Percentiles rank a stretch among this genome's conserved stretches.
Conservation (phyloP, 495 filamentous ascomycete genomes). For the Penicillium crystallinum region DNA sequence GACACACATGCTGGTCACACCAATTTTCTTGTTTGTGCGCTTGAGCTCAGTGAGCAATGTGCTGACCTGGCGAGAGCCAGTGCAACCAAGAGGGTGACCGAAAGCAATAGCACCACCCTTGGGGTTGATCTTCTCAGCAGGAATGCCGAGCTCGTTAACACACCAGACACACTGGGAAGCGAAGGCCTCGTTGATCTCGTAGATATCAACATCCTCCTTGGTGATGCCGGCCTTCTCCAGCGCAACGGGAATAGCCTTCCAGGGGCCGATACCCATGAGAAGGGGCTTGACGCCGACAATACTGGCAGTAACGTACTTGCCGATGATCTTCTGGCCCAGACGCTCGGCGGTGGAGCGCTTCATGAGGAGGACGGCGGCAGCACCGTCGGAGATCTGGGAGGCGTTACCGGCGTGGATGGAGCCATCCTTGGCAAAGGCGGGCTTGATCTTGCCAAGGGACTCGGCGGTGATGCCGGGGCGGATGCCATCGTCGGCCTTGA, state of each 20-base stretch:
- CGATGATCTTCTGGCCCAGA: constrained; percentile 81
- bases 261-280: constrained; percentile 93
- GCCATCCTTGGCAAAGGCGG: constrained; percentile 88
- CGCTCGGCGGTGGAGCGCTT: constrained; percentile 85
- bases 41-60: constrained; percentile 85
- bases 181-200: constrained; percentile 99
- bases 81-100: constrained; percentile 92
- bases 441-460: constrained; percentile 78
- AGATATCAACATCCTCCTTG: constrained; percentile 93
- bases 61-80: constrained; percentile 87
- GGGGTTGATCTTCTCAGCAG: constrained; percentile 79
- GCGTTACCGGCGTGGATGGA: constrained; percentile 96
- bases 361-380: constrained; percentile 93
- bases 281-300: constrained; percentile 87
- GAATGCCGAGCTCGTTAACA: constrained; percentile 77
- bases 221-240: constrained; percentile 79
- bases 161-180: constrained; percentile 94
- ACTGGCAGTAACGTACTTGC: constrained; percentile 81
- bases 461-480: constrained; percentile 81
- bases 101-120: constrained; percentile 99
- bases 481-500: constrained; percentile 83
- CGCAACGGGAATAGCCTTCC: constrained; percentile 91
- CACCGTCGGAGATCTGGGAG: constrained; percentile 91
- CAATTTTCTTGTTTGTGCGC: constrained; percentile 74
- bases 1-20: constrained; percentile 93